Percentiles rank a stretch among this genome's conserved stretches.
Conservation (phyloP, 345 rosid species). For the Citrus mangshanensis region DNA sequence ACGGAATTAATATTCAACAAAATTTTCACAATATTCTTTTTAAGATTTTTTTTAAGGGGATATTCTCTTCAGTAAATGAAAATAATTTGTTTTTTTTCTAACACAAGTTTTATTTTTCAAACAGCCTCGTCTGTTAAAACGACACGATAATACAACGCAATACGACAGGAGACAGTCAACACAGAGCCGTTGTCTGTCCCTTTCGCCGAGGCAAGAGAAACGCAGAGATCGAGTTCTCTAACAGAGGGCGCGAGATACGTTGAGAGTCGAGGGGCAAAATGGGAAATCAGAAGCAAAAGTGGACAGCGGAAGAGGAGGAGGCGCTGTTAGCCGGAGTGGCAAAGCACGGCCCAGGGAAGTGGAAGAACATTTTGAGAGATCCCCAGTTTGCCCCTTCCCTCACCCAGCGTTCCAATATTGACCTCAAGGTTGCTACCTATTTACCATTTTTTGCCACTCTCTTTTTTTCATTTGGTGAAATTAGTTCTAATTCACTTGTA, state of each 20-base stretch:
- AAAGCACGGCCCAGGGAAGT: conserved; percentile 82
- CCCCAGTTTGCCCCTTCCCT: conserved; percentile 62
- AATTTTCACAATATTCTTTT: too few relatives aligned
- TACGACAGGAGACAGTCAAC: background rate
- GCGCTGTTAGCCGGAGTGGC: conserved; percentile 67
- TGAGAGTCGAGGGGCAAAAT: conserved; percentile 23
- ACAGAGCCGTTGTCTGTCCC: background rate
- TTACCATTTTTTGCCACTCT: background rate
- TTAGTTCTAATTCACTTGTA: background rate
- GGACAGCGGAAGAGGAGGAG: conserved; percentile 80
- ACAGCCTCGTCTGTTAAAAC: background rate
- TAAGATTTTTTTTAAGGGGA: too few relatives aligned
- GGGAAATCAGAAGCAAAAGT: conserved; percentile 88
- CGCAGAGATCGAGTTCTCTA: background rate
- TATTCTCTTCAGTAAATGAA: too few relatives aligned
- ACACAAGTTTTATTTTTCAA: background rate
- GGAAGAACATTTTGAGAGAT: conserved; percentile 82
- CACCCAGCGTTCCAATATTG: conserved; percentile 73
- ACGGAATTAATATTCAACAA: too few relatives aligned
- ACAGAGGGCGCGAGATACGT: background rate
- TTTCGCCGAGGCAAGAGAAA: background rate
- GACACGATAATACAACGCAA: background rate
- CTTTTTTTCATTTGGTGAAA: background rate
- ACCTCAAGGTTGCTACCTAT: conserved; percentile 64
- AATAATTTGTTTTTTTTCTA: too few relatives aligned